These are phyloP conservation scores for Penicillium sp. DNA, from an alignment of 2,329 filamentous ascomycete species.

Conservation along the genomic window DNA sequence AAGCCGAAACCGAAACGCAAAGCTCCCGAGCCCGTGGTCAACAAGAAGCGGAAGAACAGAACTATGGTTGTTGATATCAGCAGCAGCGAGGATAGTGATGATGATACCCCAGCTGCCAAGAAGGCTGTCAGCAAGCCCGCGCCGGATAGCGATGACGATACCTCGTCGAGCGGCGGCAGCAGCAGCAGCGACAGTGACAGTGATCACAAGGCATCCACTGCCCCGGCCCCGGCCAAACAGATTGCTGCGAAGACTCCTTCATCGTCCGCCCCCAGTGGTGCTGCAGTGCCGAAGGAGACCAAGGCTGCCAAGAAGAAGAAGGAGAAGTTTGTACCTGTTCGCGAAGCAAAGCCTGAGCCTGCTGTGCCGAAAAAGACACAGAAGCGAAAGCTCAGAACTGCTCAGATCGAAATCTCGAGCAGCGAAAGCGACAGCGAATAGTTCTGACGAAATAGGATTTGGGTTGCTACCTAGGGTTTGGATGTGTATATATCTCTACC, in stretches of 20 bases:
- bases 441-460: neutral
- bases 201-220: constrained; percentile 19
- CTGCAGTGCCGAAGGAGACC: constrained; percentile 5
- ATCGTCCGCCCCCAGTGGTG: neutral
- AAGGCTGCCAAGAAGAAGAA: constrained; percentile 11
- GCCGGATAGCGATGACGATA: constrained; percentile 22
- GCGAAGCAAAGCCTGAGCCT: constrained; percentile 1
- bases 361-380: constrained; percentile 27
- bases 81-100: constrained; percentile 37
- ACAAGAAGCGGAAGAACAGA: constrained; percentile 47
- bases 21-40: constrained; percentile 15
- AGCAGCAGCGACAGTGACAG: constrained; percentile 28
- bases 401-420: constrained; percentile 27
- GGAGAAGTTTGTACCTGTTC: constrained; percentile 10
- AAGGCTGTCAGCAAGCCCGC: constrained; percentile 13
- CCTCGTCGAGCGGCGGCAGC: constrained; percentile 17
- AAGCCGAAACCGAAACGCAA: constrained; percentile 28
- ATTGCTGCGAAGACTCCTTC: neutral
- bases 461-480: constrained; percentile 4
- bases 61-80: constrained; percentile 45
- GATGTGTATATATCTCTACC: constrained; percentile 20
- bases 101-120: constrained; percentile 23
- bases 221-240: constrained; percentile 6
- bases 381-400: constrained; percentile 27
- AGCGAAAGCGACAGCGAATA: constrained; percentile 30